phyloP scores from a whole-genome alignment of 495 filamentous ascomycete genomes.

The Hyaloscypha hepaticicola region DNA sequence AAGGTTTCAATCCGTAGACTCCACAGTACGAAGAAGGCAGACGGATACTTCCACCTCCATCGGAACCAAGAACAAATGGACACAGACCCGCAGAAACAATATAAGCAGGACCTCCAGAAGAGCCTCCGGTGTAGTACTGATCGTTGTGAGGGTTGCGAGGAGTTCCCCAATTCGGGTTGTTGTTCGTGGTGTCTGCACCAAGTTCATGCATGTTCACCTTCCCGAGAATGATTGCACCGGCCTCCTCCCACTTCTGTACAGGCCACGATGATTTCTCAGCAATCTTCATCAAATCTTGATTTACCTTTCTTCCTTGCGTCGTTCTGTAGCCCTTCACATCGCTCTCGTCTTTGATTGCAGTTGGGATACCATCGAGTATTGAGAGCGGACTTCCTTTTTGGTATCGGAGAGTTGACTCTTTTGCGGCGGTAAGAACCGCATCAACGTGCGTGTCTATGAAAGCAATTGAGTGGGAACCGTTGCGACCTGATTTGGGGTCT shows the following conservation, averaged over 20 bases:
- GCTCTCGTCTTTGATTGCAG: conserved; percentile 86
- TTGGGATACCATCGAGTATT: conserved; percentile 78
- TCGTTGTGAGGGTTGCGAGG: conserved; percentile 80
- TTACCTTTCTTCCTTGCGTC: conserved; percentile 44
- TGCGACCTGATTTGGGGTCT: conserved; percentile 45
- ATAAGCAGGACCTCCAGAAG: conserved; percentile 81
- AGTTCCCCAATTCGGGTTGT: conserved; percentile 78
- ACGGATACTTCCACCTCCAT: conserved; percentile 84
- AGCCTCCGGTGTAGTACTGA: conserved; percentile 83
- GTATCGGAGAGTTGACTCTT: conserved; percentile 69
- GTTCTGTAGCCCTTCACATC: conserved; percentile 72
- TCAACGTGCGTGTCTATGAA: conserved; percentile 64
- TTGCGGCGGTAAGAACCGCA: conserved; percentile 62
- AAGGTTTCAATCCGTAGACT: conserved; percentile 84
- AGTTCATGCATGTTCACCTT: conserved; percentile 93
- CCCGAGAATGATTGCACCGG: conserved; percentile 78
- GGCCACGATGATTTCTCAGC: conserved; percentile 68
- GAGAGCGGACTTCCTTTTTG: conserved; percentile 60
- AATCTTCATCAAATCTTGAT: conserved; percentile 45
- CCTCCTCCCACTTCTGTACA: conserved; percentile 69
- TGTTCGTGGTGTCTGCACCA: conserved; percentile 79
- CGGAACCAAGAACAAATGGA: conserved; percentile 79
- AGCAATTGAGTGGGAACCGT: conserved; percentile 63
- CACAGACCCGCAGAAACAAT: conserved; percentile 73
- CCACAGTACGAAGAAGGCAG: conserved; percentile 84